phyloP scores from a whole-genome alignment of 2,329 filamentous ascomycete species.

The Fusarium abutilonis region DNA sequence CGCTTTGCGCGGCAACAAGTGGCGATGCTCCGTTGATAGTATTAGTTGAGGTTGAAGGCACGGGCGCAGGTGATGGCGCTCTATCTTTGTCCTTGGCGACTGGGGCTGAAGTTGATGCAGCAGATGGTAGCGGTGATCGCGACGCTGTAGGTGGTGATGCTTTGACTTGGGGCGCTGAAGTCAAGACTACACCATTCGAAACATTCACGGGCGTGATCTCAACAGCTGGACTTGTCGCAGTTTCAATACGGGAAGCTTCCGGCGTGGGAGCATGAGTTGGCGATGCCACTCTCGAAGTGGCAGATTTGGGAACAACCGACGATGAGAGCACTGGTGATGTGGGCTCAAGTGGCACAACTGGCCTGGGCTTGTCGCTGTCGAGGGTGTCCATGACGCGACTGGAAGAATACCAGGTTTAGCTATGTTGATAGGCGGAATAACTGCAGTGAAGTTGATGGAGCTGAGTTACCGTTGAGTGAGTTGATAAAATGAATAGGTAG shows the following conservation, averaged over 20 bases:
- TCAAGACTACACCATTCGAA: constrained; percentile 14
- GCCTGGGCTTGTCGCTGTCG: constrained; percentile 42
- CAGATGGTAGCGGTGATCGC: constrained; percentile 25
- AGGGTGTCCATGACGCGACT: constrained; percentile 41
- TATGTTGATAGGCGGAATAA: constrained; percentile 22
- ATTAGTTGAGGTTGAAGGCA: constrained; percentile 13
- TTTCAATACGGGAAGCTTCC: constrained; percentile 35
- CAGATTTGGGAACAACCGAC: constrained; percentile 32
- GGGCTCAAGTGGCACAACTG: constrained; percentile 43
- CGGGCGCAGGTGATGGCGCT: constrained; percentile 31
- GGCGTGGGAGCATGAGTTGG: constrained; percentile 38
- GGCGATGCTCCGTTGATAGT: constrained; percentile 26
- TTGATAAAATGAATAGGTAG: not conserved
- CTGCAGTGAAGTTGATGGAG: constrained; percentile 3
- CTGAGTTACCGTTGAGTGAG: not conserved
- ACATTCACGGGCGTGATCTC: constrained; percentile 20
- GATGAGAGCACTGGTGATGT: constrained; percentile 44
- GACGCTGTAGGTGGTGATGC: constrained; percentile 17
- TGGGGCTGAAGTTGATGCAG: constrained; percentile 25
- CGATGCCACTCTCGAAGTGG: constrained; percentile 34
- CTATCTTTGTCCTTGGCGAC: constrained; percentile 31
- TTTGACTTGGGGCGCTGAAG: constrained; percentile 11
- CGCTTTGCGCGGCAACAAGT: not conserved
- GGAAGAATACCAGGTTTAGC: constrained; percentile 13
- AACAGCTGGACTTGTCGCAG: constrained; percentile 26